Conservation (phyloP, 2,329 filamentous ascomycete genomes). For the Ascochyta lentis region DNA sequence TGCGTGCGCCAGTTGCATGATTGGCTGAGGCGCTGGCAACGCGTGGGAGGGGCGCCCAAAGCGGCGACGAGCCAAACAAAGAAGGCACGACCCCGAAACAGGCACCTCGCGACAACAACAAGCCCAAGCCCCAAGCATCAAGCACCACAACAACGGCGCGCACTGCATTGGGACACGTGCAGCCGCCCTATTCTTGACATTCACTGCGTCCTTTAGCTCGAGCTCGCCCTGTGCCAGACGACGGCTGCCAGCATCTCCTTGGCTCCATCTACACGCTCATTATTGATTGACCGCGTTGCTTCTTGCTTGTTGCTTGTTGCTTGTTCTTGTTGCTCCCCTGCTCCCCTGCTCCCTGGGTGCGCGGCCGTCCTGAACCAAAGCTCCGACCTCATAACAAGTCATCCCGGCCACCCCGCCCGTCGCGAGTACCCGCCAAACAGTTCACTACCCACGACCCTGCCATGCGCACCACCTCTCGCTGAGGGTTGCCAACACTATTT, state of each 20-base stretch:
- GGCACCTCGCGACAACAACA: conserved; percentile 19
- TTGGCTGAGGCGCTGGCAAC: conserved; percentile 25
- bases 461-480: conserved; percentile 15
- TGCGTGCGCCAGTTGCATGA: conserved; percentile 20
- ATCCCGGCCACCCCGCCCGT: conserved; percentile 20
- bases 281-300: not conserved
- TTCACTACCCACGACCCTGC: conserved; percentile 7
- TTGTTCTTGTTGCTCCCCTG: not conserved
- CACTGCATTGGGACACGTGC: conserved; percentile 9
- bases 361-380: conserved; percentile 14
- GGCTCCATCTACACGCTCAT: conserved; percentile 4
- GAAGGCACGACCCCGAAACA: conserved; percentile 20
- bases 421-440: conserved; percentile 10
- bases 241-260: not conserved
- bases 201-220: conserved; percentile 8
- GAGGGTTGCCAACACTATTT: conserved; percentile 13
- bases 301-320: too few species aligned
- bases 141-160: conserved; percentile 12
- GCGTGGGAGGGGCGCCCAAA: conserved; percentile 30
- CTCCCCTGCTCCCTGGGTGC: conserved; percentile 8
- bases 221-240: conserved; percentile 14
- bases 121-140: not conserved
- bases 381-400: conserved; percentile 23
- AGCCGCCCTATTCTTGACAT: conserved; percentile 3
- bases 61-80: conserved; percentile 38